These are phyloP conservation scores for Trichoderma afroharzianum DNA, from an alignment of 2,329 filamentous ascomycete genomes.

Conservation along the genomic window DNA sequence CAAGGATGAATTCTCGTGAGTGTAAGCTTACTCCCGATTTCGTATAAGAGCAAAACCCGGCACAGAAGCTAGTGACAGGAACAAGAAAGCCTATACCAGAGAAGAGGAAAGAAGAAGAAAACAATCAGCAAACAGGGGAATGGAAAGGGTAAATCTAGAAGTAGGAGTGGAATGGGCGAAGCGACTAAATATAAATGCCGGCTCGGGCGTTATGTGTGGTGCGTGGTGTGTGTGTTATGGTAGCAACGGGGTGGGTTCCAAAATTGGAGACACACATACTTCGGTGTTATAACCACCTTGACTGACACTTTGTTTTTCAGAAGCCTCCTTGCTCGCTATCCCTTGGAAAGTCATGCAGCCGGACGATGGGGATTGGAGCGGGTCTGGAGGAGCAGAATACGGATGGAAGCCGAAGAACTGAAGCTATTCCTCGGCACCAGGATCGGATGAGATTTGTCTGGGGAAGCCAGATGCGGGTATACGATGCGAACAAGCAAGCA, in stretches of 20 bases:
- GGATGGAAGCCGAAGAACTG: not conserved
- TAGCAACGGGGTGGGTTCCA: slow-evolving; percentile 10
- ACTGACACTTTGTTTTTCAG: not conserved
- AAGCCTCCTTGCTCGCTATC: not conserved
- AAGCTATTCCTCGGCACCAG: not conserved
- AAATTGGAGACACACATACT: not conserved
- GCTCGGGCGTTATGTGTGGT: not conserved
- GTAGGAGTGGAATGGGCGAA: slow-evolving; percentile 5
- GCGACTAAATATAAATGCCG: slow-evolving; percentile 13
- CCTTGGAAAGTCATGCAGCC: not conserved
- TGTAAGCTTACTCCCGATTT: not conserved
- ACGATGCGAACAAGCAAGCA: not conserved
- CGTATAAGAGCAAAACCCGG: not conserved
- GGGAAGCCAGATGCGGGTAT: not conserved
- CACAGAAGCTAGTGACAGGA: not conserved
- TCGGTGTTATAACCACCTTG: not conserved
- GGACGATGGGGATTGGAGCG: not conserved
- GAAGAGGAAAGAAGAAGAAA: not conserved
- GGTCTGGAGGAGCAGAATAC: not conserved
- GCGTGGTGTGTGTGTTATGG: slow-evolving; percentile 3
- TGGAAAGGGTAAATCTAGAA: not conserved
- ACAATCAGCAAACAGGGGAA: not conserved
- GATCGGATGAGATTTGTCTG: not conserved
- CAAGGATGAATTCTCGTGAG: not conserved
- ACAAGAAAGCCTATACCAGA: not conserved